A percentile compares a stretch with the other conserved stretches of the same genome.
Conservation (phyloP, 1,139 yeast genomes). For the Yueomyces sp. region DNA sequence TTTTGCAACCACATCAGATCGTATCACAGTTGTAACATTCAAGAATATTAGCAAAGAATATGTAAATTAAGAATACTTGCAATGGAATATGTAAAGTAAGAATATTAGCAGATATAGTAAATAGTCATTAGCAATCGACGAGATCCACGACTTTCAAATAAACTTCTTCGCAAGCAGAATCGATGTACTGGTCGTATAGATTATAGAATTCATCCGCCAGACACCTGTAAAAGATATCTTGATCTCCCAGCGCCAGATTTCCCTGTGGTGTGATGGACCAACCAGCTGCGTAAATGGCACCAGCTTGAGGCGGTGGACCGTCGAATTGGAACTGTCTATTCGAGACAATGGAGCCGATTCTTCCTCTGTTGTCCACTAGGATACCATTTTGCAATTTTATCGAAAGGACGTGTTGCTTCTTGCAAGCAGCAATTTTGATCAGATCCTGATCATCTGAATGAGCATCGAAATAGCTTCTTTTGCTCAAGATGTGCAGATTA, state of each 20-base stretch:
- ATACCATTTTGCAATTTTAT: conserved; percentile 43
- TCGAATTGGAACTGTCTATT: conserved; percentile 86
- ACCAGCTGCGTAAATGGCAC: conserved; percentile 77
- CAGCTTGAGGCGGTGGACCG: conserved; percentile 89
- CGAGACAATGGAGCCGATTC: conserved; percentile 76
- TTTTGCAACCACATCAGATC: too few species aligned
- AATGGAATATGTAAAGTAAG: too few species aligned
- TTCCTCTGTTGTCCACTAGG: conserved; percentile 51
- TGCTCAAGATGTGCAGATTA: too few species aligned
- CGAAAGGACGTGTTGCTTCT: conserved; percentile 37
- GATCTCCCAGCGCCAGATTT: conserved; percentile 57
- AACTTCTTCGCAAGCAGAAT: conserved; percentile 55
- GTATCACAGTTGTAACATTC: too few species aligned
- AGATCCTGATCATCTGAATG: conserved; percentile 6
- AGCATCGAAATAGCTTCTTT: neutral
- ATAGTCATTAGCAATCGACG: conserved; percentile 25
- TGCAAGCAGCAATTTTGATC: conserved; percentile 32
- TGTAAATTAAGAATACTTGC: too few species aligned
- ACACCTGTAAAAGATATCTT: conserved; percentile 66
- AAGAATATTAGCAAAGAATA: too few species aligned
- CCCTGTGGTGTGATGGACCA: conserved; percentile 63
- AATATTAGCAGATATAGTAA: neutral
- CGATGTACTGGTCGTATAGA: conserved; percentile 61
- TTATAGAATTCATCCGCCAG: conserved; percentile 60
- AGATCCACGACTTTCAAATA: conserved; percentile 54